These are phyloP conservation scores for Bonia amplexicaulis DNA, from an alignment of 176 grass and related monocot genomes.

Conservation along the genomic window DNA sequence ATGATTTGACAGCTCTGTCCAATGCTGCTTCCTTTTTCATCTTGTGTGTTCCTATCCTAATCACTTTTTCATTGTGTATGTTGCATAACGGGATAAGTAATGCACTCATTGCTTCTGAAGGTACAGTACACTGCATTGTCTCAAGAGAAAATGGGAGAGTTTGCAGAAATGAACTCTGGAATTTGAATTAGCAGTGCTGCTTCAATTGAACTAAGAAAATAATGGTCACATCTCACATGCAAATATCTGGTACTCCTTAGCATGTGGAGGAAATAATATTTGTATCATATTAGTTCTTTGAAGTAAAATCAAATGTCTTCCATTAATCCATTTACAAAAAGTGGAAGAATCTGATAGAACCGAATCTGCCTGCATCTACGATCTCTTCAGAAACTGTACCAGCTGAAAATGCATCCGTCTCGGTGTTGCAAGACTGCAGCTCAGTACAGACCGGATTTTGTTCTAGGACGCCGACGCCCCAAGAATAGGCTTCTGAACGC, in stretches of 20 bases:
- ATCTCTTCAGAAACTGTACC: constrained; percentile 36
- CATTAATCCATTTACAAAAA: constrained; percentile 58
- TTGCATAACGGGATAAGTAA: not conserved
- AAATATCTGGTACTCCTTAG: constrained; percentile 18
- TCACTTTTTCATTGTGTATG: not conserved
- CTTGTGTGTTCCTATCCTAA: not conserved
- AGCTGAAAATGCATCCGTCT: constrained; percentile 26
- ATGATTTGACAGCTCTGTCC: not conserved
- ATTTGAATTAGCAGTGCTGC: constrained; percentile 36
- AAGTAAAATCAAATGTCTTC: constrained; percentile 32
- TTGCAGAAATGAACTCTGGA: not conserved
- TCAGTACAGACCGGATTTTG: constrained; percentile 27
- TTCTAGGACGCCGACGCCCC: constrained; percentile 26
- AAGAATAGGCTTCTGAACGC: constrained; percentile 33
- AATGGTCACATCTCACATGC: constrained; percentile 29
- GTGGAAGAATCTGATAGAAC: constrained; percentile 60
- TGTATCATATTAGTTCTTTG: constrained; percentile 57
- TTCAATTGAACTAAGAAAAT: constrained; percentile 23
- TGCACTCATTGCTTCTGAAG: constrained; percentile 5
- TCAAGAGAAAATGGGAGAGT: not conserved
- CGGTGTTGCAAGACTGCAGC: constrained; percentile 36
- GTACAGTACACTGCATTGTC: not conserved
- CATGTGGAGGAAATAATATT: constrained; percentile 12
- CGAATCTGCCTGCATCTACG: constrained; percentile 51
- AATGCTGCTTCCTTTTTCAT: not conserved